Conservation (phyloP, 2,329 filamentous ascomycete genomes). For the Alternaria dauci region DNA sequence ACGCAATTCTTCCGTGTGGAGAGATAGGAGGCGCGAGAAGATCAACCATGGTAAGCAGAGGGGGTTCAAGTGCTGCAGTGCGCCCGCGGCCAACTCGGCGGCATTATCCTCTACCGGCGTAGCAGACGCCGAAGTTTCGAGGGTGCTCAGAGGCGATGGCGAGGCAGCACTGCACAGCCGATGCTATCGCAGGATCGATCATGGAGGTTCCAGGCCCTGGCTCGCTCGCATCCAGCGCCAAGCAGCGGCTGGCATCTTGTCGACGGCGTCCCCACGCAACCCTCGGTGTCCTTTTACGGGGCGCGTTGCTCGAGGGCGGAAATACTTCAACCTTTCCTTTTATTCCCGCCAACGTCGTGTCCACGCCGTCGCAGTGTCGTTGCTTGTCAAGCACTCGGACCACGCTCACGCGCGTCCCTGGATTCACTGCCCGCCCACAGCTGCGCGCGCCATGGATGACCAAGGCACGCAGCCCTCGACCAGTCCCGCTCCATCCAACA, state of each 20-base stretch:
- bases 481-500: conserved; percentile 28
- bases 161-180: not conserved
- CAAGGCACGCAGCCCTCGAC: conserved; percentile 26
- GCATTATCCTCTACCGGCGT: not conserved
- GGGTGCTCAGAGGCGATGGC: too few relatives aligned
- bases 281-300: conserved; percentile 19
- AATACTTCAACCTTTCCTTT: conserved; percentile 29
- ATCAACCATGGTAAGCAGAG: not conserved
- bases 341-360: conserved; percentile 40
- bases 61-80: not conserved
- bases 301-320: conserved; percentile 24
- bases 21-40: not conserved
- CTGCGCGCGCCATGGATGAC: conserved; percentile 15
- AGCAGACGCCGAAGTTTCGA: too few relatives aligned
- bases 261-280: conserved; percentile 19
- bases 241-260: conserved; percentile 26
- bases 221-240: conserved; percentile 7
- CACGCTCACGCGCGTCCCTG: not conserved
- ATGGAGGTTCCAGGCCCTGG: not conserved
- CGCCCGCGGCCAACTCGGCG: not conserved
- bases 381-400: conserved; percentile 1
- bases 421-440: not conserved
- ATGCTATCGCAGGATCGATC: not conserved
- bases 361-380: conserved; percentile 21
- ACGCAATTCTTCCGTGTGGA: not conserved